Evolutionary conservation across 2,329 filamentous ascomycete species (phyloP).

Genomic region (Rhynchosporium secalis): DNA sequence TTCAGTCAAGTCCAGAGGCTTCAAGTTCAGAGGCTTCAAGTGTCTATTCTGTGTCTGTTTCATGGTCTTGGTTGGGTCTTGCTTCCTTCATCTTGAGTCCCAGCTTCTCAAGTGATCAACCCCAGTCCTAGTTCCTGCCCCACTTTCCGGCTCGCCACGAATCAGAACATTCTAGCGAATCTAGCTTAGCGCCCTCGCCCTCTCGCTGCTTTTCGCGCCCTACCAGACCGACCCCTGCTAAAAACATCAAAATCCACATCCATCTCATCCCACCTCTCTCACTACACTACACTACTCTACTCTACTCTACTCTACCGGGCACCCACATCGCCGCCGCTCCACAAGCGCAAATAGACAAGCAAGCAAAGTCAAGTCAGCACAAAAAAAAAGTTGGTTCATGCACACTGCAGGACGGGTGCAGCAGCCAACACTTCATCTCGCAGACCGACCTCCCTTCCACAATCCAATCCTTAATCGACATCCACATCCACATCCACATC

Average conservation of each 20-base stretch:
- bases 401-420: slow-evolving; percentile 26
- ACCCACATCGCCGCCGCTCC: neutral
- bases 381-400: slow-evolving; percentile 21
- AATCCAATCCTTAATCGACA: slow-evolving; percentile 10
- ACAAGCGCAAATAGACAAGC: slow-evolving; percentile 6
- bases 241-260: slow-evolving; percentile 24
- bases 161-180: slow-evolving; percentile 7
- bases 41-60: too few relatives aligned
- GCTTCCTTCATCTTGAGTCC: neutral
- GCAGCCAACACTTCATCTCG: slow-evolving; percentile 22
- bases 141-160: slow-evolving; percentile 7
- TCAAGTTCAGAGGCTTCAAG: too few relatives aligned
- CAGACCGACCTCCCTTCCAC: slow-evolving; percentile 11
- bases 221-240: neutral
- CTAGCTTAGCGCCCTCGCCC: slow-evolving; percentile 3
- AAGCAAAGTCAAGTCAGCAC: slow-evolving; percentile 12
- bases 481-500: neutral
- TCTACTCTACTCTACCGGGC: too few relatives aligned
- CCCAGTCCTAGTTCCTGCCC: neutral
- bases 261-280: slow-evolving; percentile 7
- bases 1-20: too few relatives aligned
- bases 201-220: neutral
- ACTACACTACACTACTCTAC: neutral
- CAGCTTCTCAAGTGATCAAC: neutral
- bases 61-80: neutral